These are phyloP conservation scores for Asclepias syriaca DNA, from an alignment of 257 asterid species.

Conservation along the genomic window DNA sequence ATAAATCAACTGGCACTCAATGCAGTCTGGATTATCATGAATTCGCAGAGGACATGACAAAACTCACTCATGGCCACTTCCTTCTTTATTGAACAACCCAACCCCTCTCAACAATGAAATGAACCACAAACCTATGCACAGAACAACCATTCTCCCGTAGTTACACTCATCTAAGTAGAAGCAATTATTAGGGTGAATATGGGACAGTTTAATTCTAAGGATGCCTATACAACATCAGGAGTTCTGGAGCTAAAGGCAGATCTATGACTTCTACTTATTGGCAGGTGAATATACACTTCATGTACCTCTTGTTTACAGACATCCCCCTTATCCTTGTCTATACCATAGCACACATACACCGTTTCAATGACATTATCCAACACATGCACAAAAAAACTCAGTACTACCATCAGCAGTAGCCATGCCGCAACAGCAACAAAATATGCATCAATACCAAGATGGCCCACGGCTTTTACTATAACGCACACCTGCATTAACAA, in stretches of 20 bases:
- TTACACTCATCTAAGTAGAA: slow-evolving; percentile 18
- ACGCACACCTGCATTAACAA: slow-evolving; percentile 55
- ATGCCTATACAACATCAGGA: slow-evolving; percentile 46
- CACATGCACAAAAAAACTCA: slow-evolving; percentile 71
- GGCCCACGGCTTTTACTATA: slow-evolving; percentile 44
- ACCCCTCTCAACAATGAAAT: slow-evolving; percentile 10
- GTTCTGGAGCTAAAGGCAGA: slow-evolving; percentile 50
- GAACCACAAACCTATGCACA: not conserved
- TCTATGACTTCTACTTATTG: slow-evolving; percentile 80
- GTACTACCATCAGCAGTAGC: slow-evolving; percentile 56
- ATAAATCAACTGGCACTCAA: not conserved
- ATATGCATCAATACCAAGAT: slow-evolving; percentile 73
- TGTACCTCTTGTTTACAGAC: slow-evolving; percentile 82
- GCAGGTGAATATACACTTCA: slow-evolving; percentile 87
- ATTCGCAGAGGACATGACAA: not conserved
- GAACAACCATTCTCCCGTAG: slow-evolving; percentile 1
- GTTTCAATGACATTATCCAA: slow-evolving; percentile 80
- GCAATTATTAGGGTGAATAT: slow-evolving; percentile 32
- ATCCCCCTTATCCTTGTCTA: slow-evolving; percentile 87
- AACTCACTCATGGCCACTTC: not conserved
- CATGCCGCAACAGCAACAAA: slow-evolving; percentile 67
- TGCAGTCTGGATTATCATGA: not conserved
- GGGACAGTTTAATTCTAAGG: slow-evolving; percentile 22
- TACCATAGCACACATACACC: slow-evolving; percentile 81
- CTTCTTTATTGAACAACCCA: slow-evolving; percentile 17